Conservation (phyloP, 257 asterid genomes). For the Salvia miltiorrhiza region DNA sequence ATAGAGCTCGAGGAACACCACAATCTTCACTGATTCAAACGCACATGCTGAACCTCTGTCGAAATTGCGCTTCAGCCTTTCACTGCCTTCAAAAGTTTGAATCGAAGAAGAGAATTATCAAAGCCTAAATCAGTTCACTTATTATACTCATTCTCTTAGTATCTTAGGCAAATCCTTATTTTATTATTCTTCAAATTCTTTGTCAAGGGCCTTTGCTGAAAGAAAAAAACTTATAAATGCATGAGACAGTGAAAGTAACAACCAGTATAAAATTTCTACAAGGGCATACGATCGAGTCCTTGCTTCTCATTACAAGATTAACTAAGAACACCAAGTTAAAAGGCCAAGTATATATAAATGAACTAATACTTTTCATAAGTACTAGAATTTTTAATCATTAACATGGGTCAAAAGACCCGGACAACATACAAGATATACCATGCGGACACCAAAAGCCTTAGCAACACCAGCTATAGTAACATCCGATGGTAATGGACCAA, state of each 20-base stretch:
- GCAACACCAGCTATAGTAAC: constrained; percentile 88
- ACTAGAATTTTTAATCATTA: neutral
- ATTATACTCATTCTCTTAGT: no score
- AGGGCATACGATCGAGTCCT: neutral
- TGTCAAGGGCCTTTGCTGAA: constrained; percentile 76
- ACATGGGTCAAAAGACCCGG: neutral
- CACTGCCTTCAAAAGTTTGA: no score
- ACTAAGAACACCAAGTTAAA: neutral
- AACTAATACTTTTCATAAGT: neutral
- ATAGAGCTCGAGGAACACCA: no score
- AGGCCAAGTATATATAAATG: neutral
- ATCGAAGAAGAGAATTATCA: no score
- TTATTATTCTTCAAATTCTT: constrained; percentile 96
- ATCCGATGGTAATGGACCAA: constrained; percentile 90
- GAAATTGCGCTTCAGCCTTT: no score
- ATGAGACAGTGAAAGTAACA: neutral
- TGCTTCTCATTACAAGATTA: neutral
- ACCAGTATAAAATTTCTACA: neutral
- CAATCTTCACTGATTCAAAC: no score
- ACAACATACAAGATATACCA: constrained; percentile 37
- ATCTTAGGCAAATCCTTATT: no score
- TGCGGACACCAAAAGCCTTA: constrained; percentile 91
- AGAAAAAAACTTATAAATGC: constrained; percentile 5
- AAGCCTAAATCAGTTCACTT: no score
- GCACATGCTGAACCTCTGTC: no score